These are phyloP conservation scores for Hypoxylon sp. DNA, from an alignment of 2,329 filamentous ascomycete species.

Conservation along the genomic window DNA sequence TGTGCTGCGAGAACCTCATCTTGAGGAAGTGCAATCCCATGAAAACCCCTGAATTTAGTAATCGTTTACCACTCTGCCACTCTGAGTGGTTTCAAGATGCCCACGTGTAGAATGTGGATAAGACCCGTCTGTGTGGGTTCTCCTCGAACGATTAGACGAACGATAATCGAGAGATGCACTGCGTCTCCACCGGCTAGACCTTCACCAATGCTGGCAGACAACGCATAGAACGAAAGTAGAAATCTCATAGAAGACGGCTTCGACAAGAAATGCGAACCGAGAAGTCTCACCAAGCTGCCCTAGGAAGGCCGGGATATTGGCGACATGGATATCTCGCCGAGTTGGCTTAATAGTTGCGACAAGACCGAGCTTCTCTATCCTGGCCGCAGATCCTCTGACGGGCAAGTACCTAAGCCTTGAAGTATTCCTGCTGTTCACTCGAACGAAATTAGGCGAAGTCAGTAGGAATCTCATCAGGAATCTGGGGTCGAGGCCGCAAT, in stretches of 20 bases:
- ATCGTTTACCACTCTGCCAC: neutral
- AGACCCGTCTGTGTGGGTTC: slow-evolving; percentile 23
- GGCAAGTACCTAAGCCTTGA: slow-evolving; percentile 6
- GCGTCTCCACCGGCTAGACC: slow-evolving; percentile 20
- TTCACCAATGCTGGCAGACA: slow-evolving; percentile 6
- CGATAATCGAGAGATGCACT: slow-evolving; percentile 13
- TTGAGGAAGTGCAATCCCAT: neutral
- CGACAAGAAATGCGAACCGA: slow-evolving; percentile 4
- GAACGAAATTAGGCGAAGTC: slow-evolving; percentile 21
- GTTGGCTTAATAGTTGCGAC: slow-evolving; percentile 29
- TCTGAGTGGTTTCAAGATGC: slow-evolving; percentile 4
- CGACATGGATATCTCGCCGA: slow-evolving; percentile 25
- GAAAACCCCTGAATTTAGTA: slow-evolving; percentile 27
- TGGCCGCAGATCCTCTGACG: slow-evolving; percentile 36
- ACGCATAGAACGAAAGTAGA: neutral
- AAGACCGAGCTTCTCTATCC: slow-evolving; percentile 39
- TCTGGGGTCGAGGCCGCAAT: slow-evolving; percentile 22
- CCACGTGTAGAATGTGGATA: slow-evolving; percentile 26
- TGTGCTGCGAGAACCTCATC: neutral
- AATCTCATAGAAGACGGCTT: slow-evolving; percentile 6
- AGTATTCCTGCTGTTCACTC: slow-evolving; percentile 7
- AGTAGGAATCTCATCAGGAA: slow-evolving; percentile 3
- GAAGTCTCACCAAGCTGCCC: neutral
- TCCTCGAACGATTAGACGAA: slow-evolving; percentile 33
- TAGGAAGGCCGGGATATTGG: slow-evolving; percentile 17